Base-by-base conservation (phyloP, 1,284 basidiomycete species). In the Sporisorium graminicola region DNA sequence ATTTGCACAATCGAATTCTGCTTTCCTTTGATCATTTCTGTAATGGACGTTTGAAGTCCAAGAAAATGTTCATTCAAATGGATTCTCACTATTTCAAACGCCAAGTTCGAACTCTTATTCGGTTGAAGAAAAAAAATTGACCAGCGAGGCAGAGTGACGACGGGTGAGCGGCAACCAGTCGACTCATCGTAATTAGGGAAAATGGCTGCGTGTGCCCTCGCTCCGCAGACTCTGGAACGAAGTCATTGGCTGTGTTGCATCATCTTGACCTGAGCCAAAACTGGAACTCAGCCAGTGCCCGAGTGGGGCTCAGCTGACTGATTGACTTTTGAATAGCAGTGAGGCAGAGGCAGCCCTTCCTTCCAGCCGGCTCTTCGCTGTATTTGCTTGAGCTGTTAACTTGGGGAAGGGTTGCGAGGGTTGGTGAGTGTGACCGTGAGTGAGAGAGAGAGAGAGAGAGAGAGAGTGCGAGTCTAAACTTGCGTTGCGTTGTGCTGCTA, bases 171-270 rank as follows among this genome's bases (percentile, higher is more conserved):
- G 12, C 1, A 40, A 40, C 2, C 14, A 5, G 18, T 40, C 8
- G 37, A 16, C 14, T 16, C 37, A 5, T n/a, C 8, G 18, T 5
- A 4, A 3, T 18, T 40, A 18, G 16, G 37, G 3, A 4, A 40
- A 40, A 35, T 9, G 18, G 37, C 14, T 40, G 37, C 5, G 37
- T 40, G 37, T 5, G 49, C 31, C 6, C 31, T 51, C 49, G 49
- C 49, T 33, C 49, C 20, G 49, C 49, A n/a, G n/a, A 6, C n/a
- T 12, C 49, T 51, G 22, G 49, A 22, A 51, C 49, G 49, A 51
- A 10, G 22, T 35, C 13, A 9, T 35, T 35, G 7, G 5, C 33
- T 35, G 8, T 20, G 43, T 44, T 44, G 43, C 43, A 44, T 44
- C 43, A 44, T 44, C 37, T 2, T 40, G 37, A 5, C 37, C n/a